Evolutionary conservation across 331 rosid genomes (phyloP), one percentile per base, ranked within the genome.

Genomic region (Arachis monticola): DNA sequence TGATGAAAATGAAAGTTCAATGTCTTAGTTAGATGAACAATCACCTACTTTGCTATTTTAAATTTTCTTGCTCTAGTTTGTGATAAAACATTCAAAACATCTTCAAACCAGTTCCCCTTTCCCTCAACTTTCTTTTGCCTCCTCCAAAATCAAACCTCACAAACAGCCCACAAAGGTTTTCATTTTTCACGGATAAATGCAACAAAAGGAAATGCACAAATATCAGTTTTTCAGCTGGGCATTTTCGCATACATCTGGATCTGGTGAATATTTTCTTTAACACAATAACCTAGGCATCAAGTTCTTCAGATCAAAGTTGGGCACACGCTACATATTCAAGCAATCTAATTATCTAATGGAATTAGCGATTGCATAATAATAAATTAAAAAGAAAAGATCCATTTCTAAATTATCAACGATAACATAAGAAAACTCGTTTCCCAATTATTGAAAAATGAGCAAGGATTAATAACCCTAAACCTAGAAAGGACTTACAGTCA

Each of bases 1-100:
- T 85, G 80, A 59, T 41, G 70, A 78, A 64, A 53, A 66, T 2
- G 52, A 83, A 68, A 40, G 61, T 48, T 38, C 41, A 38, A 46
- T 31, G 22, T 55, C 68, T 22, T 40, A 8, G 40, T 47, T 50
- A 70, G 60, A 75, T 80, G 22, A 62, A 57, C 53, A 7, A 48
- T 48, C 12, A 8, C n/a, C n/a, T 6, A 46, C 12, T 31, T 38
- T 46, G 52, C 42, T 32, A 45, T 64, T 67, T 22, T 41, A 51
- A 38, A 38, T 38, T 38, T 38, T 38, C 41, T 38, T 64, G 61
- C 17, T 12, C 74, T 10, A 3, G 27, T 59, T n/a, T n/a, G 14
- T 60, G 47, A 58, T 35, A 60, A 6, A 45, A 45, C 8, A 45
- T 45, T 3, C 41, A 4, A 38, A 38, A 38, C 41, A 38, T 38